phyloP scores from a whole-genome alignment of 257 asterid species.

The Gynochthodes officinalis region DNA sequence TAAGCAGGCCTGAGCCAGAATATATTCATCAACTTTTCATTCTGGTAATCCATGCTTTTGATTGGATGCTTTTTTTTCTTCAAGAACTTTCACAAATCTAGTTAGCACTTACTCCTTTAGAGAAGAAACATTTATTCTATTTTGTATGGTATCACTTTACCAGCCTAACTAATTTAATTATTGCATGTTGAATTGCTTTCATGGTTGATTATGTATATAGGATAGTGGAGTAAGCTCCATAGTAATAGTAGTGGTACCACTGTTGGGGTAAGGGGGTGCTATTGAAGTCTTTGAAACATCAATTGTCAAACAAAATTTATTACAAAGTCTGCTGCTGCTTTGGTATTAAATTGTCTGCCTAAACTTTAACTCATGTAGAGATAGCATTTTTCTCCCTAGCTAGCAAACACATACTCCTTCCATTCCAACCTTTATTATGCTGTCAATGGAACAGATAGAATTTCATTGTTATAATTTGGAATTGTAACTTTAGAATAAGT shows the following conservation, averaged over 20 bases:
- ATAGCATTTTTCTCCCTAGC: too few relatives aligned
- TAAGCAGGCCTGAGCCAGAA: conserved; percentile 23
- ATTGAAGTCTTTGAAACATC: neutral
- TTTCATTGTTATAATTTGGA: too few relatives aligned
- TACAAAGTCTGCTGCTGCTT: conserved; percentile 9
- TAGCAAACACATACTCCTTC: too few relatives aligned
- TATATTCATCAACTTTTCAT: conserved; percentile 14
- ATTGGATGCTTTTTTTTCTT: neutral
- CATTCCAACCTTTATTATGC: too few relatives aligned
- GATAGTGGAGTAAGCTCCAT: neutral
- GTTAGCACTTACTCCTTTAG: neutral
- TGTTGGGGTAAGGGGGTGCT: too few relatives aligned
- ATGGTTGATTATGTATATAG: neutral
- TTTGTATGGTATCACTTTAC: too few relatives aligned
- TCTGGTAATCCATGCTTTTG: conserved; percentile 2
- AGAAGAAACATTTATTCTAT: too few relatives aligned
- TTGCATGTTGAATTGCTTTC: neutral
- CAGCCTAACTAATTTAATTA: too few relatives aligned
- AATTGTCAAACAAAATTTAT: neutral
- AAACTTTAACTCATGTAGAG: neutral
- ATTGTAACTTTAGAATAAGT: too few relatives aligned
- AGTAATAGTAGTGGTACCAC: neutral
- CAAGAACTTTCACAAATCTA: neutral
- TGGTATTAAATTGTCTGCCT: too few relatives aligned
- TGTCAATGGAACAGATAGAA: too few relatives aligned